Conservation (phyloP, 192 early-diverging fungal species). For the Coemansia pectinata region DNA sequence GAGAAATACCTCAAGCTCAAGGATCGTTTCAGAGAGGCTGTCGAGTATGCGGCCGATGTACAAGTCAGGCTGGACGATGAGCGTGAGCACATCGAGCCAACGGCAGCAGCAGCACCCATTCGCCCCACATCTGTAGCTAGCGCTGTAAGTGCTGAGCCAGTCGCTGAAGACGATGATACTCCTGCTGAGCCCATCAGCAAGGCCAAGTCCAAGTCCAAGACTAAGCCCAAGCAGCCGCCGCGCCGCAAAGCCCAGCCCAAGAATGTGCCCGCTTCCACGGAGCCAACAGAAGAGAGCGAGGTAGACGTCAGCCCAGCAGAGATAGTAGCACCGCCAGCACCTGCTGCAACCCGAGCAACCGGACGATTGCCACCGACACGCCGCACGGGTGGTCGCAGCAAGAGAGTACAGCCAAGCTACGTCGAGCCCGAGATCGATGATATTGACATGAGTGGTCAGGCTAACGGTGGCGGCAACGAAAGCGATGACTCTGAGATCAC, state of each 20-base stretch:
- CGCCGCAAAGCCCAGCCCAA: slow-evolving; percentile 20
- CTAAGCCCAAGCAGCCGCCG: slow-evolving; percentile 12
- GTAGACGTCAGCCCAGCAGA: slow-evolving; percentile 2
- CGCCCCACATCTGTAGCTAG: neutral
- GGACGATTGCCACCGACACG: neutral
- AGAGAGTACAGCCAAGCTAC: slow-evolving; percentile 22
- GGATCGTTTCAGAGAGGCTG: slow-evolving; percentile 33
- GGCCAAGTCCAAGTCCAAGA: slow-evolving; percentile 5
- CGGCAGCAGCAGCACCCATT: neutral
- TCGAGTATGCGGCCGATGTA: slow-evolving; percentile 36
- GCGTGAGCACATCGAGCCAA: slow-evolving; percentile 7
- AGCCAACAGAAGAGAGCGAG: slow-evolving; percentile 1
- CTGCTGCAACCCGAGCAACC: neutral
- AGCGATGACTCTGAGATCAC: slow-evolving; percentile 55
- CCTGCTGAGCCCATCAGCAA: neutral
- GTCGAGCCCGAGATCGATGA: slow-evolving; percentile 27
- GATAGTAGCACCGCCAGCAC: neutral
- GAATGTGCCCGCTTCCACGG: neutral
- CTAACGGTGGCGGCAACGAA: slow-evolving; percentile 11
- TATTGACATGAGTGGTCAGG: neutral
- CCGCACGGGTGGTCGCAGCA: slow-evolving; percentile 11
- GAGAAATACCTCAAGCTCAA: slow-evolving; percentile 42
- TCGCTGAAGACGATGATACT: neutral
- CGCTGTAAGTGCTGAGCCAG: neutral
- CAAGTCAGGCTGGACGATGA: slow-evolving; percentile 32